Evolutionary conservation across 2,329 filamentous ascomycete species (phyloP), one percentile per base, ranked within the genome.

Genomic region (Cryphonectria parasitica): DNA sequence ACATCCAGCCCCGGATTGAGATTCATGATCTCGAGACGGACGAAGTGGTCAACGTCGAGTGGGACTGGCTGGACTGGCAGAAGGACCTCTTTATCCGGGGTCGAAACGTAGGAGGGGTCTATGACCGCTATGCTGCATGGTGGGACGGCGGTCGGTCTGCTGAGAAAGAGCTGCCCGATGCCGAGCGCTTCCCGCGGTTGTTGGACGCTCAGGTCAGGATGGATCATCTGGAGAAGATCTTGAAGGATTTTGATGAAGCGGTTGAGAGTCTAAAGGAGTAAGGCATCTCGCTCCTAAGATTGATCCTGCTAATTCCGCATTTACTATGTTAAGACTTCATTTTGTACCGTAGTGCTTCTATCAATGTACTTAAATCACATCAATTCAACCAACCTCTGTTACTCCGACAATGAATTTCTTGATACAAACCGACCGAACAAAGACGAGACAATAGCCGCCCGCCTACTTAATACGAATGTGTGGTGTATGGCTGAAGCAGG

Each of bases 101-200:
- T 25, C 78, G 80, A 68, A 82, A 82, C 73, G 82, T 85, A 64
- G 84, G 82, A 0, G 82, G 80, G 67, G 73, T 84, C 13, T 87
- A 86, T 77, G 85, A 87, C 75, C 82, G 82, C 0, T 86, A 80
- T 77, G 81, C 82, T 6, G 61, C 17, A 15, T 70, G 65, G 69
- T 64, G 58, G 69, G 39, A 58, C 31, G 28, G 15, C 15, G 69
- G 69, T 19, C 64, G 13, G 34, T 54, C 64, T 25, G 13, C 10
- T 4, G 60, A 28, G 11, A 19, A 28, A 31, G 56, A 64, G 25
- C 11, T 70, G 45, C 64, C 69, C 8, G 69, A 67, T 19, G 39
- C 54, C 13, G 58, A 64, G 36, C 34, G 17, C 22, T 64, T 70
- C 5, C 69, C 69, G 39, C 60, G 58, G n/a, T 39, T 70, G 41